These are phyloP conservation scores for Penicillium subrubescens DNA, from an alignment of 495 filamentous ascomycete genomes.

Conservation along the genomic window DNA sequence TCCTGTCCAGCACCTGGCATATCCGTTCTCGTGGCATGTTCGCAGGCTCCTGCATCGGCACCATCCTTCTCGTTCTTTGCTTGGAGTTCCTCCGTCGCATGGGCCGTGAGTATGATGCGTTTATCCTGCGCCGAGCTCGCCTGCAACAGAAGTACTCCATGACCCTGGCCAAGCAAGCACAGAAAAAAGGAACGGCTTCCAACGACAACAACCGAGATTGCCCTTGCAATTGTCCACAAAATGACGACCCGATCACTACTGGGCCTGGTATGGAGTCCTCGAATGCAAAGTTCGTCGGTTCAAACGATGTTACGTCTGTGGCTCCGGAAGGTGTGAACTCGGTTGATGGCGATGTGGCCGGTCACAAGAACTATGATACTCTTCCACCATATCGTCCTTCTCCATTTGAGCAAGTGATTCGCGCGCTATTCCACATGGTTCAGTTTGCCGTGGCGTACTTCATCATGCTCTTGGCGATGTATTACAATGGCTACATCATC, in stretches of 20 bases:
- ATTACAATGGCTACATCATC: conserved; percentile 60
- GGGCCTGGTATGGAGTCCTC: neutral
- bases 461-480: conserved; percentile 71
- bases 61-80: conserved; percentile 60
- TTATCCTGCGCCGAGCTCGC: conserved; percentile 50
- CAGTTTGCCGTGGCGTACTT: conserved; percentile 74
- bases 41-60: conserved; percentile 70
- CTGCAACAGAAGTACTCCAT: conserved; percentile 18
- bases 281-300: neutral
- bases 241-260: conserved; percentile 13
- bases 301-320: neutral
- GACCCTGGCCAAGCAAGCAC: neutral
- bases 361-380: neutral
- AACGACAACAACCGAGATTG: neutral
- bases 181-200: neutral
- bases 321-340: neutral
- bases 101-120: conserved; percentile 61
- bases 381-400: conserved; percentile 46
- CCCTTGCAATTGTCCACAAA: conserved; percentile 1
- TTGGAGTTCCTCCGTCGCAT: conserved; percentile 66
- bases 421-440: conserved; percentile 62
- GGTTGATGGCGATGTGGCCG: neutral
- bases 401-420: conserved; percentile 59
- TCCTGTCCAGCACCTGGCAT: conserved; percentile 67
- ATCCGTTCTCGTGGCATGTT: conserved; percentile 63